phyloP scores from a whole-genome alignment of 2,329 filamentous ascomycete species.

The Alternaria arbusti region DNA sequence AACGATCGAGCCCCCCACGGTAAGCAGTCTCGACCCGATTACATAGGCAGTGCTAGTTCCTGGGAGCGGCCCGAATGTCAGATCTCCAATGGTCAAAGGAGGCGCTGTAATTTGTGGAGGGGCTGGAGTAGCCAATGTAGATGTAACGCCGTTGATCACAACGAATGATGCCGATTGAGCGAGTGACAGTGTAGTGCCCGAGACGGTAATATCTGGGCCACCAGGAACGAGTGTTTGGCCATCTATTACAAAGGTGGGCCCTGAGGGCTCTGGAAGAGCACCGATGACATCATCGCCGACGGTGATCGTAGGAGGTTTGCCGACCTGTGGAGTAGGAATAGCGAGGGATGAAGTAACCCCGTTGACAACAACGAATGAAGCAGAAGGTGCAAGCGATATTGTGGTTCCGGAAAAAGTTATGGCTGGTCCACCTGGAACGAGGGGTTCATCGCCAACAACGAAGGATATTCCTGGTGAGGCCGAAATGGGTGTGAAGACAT shows the following conservation, averaged over 20 bases:
- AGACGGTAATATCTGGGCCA: slow-evolving; percentile 42
- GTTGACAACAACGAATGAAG: slow-evolving; percentile 39
- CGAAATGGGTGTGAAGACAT: slow-evolving; percentile 30
- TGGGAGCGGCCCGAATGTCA: slow-evolving; percentile 34
- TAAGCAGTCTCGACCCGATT: slow-evolving; percentile 47
- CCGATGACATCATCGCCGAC: slow-evolving; percentile 25
- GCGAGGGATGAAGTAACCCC: slow-evolving; percentile 43
- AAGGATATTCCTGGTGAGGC: slow-evolving; percentile 42
- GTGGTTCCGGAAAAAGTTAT: slow-evolving; percentile 42
- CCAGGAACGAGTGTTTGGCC: slow-evolving; percentile 47
- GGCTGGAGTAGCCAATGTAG: slow-evolving; percentile 40
- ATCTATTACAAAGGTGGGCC: slow-evolving; percentile 40
- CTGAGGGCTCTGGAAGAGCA: slow-evolving; percentile 11
- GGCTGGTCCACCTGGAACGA: slow-evolving; percentile 41
- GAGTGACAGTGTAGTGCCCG: slow-evolving; percentile 44
- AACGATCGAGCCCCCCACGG: slow-evolving; percentile 46
- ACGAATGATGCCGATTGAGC: slow-evolving; percentile 36
- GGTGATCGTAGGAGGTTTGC: slow-evolving; percentile 27
- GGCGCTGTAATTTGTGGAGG: slow-evolving; percentile 32
- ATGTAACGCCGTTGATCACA: slow-evolving; percentile 44
- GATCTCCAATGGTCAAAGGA: slow-evolving; percentile 39
- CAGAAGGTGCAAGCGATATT: slow-evolving; percentile 37
- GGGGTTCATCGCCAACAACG: slow-evolving; percentile 45
- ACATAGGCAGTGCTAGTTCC: slow-evolving; percentile 45
- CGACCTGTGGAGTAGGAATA: slow-evolving; percentile 18